Base-by-base conservation (phyloP, 805 yeast genomes). In the Metschnikowia chrysomelidarum region DNA sequence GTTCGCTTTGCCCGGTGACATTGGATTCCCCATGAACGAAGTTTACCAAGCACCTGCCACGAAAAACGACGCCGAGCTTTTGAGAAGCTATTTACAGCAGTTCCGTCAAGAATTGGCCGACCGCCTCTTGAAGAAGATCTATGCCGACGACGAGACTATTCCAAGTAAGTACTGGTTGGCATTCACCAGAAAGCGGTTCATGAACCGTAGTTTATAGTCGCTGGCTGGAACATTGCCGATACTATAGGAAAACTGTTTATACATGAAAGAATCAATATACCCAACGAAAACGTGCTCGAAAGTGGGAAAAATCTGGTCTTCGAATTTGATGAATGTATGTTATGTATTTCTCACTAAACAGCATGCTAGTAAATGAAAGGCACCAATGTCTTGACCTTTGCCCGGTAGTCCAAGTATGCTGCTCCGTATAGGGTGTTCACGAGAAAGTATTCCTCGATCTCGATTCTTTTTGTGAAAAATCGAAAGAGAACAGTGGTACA, bases 131-230 rank as follows among this genome's bases (percentile, higher is more conserved):
- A 76, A 72, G 49, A 74, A 88, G 54, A 68, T 93, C 27, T 87
- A 85, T 57, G 71, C 64, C 21, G 84, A 77, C 11, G 78, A 75
- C 34, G 67, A 65, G 32, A 54, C 65, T 7, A 46, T 43, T 18
- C 98, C 98, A 24, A 83, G 91, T 51, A 93, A 91, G 62, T 81
- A 76, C 66, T 93, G 99, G 99, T 67, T 93, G 53, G 96, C 97
- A 2, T 93, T 93, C 62, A 85, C 96, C 24, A 81, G 93, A 67
- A 83, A 95, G 65, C 79, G 87, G 59, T 93, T 93, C 60, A 93
- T 93, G 98, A 93, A 93, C 67, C 87, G 89, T 62, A 76, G 84
- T 49, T 71, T 87, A 51, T 82, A 56, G 30, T n/a, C n/a, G n/a
- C n/a, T n/a, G n/a, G n/a, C n/a, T n/a, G n/a, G n/a, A n/a, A n/a